Percentiles rank a stretch among this genome's conserved stretches.
phyloP scores from a whole-genome alignment of 768 basidiomycete genomes.

The Kwoniella sp. region DNA sequence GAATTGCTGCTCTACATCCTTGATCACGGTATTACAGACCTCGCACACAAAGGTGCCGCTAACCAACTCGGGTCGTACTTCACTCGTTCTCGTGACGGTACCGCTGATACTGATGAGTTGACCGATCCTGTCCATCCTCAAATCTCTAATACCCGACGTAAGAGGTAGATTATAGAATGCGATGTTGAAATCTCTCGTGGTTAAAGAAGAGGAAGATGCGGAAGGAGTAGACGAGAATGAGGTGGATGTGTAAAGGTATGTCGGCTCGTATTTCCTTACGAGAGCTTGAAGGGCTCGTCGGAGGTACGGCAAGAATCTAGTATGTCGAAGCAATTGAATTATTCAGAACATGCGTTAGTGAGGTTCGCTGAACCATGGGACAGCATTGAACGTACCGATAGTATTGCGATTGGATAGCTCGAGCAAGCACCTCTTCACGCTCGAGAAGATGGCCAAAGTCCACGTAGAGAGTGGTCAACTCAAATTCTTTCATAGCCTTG shows the following conservation, averaged over 20 bases:
- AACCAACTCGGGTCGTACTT: constrained; percentile 91
- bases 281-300: constrained; percentile 87
- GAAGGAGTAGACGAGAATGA: constrained; percentile 66
- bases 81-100: constrained; percentile 94
- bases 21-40: constrained; percentile 78
- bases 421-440: constrained; percentile 87
- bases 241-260: constrained; percentile 86
- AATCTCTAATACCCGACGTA: constrained; percentile 89
- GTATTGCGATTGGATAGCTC: constrained; percentile 91
- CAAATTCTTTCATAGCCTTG: constrained; percentile 90
- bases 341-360: not conserved
- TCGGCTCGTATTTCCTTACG: constrained; percentile 84
- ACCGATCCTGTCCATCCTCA: constrained; percentile 90
- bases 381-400: constrained; percentile 63
- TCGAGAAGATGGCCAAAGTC: constrained; percentile 89
- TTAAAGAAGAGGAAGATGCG: constrained; percentile 76
- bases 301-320: constrained; percentile 82
- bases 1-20: constrained; percentile 98
- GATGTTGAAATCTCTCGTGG: constrained; percentile 89
- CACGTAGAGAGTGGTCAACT: constrained; percentile 92
- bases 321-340: not conserved
- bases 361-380: not conserved
- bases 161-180: constrained; percentile 94
- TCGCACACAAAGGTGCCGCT: constrained; percentile 93
- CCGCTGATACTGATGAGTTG: constrained; percentile 93